Base-by-base conservation (phyloP, 148 eudicot genomes). In the Suaeda aralocaspica region DNA sequence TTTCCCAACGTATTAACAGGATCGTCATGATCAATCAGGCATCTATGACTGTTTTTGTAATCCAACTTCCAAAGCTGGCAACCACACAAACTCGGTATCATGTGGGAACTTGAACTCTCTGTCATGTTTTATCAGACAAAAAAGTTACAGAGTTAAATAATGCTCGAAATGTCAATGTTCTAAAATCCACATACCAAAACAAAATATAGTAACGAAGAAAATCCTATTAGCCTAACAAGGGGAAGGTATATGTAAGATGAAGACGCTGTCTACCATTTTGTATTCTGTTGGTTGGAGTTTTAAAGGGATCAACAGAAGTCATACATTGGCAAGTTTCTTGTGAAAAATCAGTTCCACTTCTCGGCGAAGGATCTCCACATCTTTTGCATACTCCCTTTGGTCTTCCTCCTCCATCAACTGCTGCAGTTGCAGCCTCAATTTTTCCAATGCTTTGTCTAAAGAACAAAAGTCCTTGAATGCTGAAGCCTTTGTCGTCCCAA, bases 311-410 rank as follows among this genome's bases (percentile, higher is more conserved):
- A 42, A 55, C 25, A 33, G 61, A 62, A 30, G 18, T 67, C 67
- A 46, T 72, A 86, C 90, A 79, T 87, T 77, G 4, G 77, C 75
- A 10, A 92, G 84, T 82, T 89, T 92, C 74, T 77, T 74, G 68
- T 72, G 75, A 73, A 79, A 92, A 41, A 87, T 78, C n/a, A 82
- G 69, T 68, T 90, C 86, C 72, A 93, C 96, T 79, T 93, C 96
- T 76, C 74, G 82, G 36, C 93, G 85, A 67, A 93, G 94, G 76
- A 75, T 82, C 76, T 93, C 96, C 29, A 93, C 62, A 69, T 93
- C 98, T 65, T 72, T 36, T 29, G 90, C 96, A 70, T 77, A 88
- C 6, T 90, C 98, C 72, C 73, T 80, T 44, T 26, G 68, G 73
- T 83, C 36, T 68, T 82, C 87, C 9, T 86, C 93, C 69, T 80